Percentiles rank a stretch among this genome's conserved stretches.
Evolutionary conservation across 257 asterid genomes (phyloP).

Genomic region (Oldenlandia corymbosa): DNA sequence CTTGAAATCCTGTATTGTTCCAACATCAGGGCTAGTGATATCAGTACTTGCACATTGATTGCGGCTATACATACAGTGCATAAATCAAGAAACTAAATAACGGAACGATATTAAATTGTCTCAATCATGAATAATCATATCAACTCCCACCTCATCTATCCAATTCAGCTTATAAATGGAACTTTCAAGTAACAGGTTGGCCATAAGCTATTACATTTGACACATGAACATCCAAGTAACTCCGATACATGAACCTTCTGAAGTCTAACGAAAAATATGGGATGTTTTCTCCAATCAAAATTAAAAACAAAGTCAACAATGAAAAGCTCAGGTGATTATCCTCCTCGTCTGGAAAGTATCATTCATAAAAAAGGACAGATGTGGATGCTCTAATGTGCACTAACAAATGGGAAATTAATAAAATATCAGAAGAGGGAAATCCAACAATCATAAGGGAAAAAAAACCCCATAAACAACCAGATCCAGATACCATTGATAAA

Average conservation of each 20-base stretch:
- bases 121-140: neutral
- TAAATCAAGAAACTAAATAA: neutral
- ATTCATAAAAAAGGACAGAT: neutral
- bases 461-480: neutral
- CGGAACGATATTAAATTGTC: neutral
- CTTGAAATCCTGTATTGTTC: slow-evolving; percentile 96
- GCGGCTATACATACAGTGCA: too few relatives aligned
- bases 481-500: neutral
- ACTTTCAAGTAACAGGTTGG: neutral
- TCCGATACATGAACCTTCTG: neutral
- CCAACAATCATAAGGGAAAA: neutral
- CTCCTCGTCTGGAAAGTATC: neutral
- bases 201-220: neutral
- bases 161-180: neutral
- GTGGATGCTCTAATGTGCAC: too few relatives aligned
- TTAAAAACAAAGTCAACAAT: neutral
- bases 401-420: too few relatives aligned
- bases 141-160: neutral
- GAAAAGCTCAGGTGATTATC: neutral
- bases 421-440: neutral
- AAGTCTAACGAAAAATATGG: too few relatives aligned
- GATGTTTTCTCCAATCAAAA: too few relatives aligned
- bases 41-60: neutral
- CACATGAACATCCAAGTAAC: neutral
- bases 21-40: too few relatives aligned